Conservation (phyloP, 495 filamentous ascomycete genomes). For the Aspergillus avenaceus region DNA sequence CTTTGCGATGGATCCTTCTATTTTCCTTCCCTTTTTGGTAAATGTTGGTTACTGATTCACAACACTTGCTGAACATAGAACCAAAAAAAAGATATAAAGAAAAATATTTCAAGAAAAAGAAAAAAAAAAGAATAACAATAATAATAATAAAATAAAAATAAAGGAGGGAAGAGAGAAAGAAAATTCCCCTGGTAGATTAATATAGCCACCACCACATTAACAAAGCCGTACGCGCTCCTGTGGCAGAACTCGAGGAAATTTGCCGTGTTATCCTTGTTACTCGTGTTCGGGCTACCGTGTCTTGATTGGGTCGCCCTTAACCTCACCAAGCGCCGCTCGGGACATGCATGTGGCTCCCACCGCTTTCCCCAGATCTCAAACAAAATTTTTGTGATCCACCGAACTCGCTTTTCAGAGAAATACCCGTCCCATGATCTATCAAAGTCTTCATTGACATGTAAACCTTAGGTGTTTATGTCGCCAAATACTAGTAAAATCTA, state of each 20-base stretch:
- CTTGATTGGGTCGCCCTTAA: slow-evolving; percentile 10
- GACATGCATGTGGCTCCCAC: background rate
- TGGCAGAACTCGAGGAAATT: no score
- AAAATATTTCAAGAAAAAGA: background rate
- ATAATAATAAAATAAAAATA: background rate
- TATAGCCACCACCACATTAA: background rate
- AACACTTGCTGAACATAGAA: background rate
- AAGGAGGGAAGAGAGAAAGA: background rate
- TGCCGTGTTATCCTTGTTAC: background rate
- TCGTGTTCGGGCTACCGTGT: background rate
- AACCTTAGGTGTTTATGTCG: no score
- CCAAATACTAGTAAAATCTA: no score
- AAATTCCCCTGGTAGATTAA: background rate
- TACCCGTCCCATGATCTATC: slow-evolving; percentile 1
- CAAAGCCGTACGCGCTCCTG: no score
- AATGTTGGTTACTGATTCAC: background rate
- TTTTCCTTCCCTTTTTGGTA: background rate
- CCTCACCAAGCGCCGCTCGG: background rate
- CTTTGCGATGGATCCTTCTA: slow-evolving; percentile 21
- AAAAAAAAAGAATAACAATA: background rate
- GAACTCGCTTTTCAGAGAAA: slow-evolving; percentile 3
- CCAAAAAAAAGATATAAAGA: background rate
- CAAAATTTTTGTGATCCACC: slow-evolving; percentile 21
- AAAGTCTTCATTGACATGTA: background rate
- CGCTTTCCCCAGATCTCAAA: slow-evolving; percentile 16